Conservation (phyloP, 306 rosid species). For the Pyrus bretschneideri region DNA sequence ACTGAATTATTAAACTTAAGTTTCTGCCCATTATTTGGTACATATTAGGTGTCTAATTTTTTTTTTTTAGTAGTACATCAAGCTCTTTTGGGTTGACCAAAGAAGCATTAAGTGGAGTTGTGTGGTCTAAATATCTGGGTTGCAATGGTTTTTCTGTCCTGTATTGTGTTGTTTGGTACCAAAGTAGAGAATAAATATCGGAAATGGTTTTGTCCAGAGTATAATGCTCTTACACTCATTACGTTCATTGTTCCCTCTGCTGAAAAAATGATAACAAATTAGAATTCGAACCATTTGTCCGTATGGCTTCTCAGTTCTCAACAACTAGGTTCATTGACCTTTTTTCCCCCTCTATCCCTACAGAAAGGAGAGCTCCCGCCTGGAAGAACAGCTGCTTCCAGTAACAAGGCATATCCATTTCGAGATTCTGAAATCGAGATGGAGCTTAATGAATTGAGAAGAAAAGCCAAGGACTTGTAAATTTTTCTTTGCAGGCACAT, state of each 20-base stretch:
- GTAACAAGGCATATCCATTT: slow-evolving; percentile 47
- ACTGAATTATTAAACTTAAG: background rate
- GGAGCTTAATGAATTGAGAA: slow-evolving; percentile 78
- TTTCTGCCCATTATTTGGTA: background rate
- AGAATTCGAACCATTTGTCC: background rate
- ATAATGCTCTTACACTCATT: background rate
- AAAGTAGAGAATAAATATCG: background rate
- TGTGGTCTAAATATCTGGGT: background rate
- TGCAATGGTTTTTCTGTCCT: background rate
- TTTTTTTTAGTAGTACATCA: background rate
- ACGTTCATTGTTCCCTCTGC: background rate
- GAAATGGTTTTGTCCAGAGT: background rate
- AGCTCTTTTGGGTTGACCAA: background rate
- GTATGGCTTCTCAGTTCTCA: background rate
- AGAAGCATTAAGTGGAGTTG: background rate
- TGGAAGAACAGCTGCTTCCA: slow-evolving; percentile 52
- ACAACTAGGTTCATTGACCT: background rate
- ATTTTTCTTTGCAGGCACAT: background rate
- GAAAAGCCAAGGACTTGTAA: slow-evolving; percentile 59
- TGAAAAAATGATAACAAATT: background rate
- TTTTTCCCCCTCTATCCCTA: slow-evolving; percentile 1
- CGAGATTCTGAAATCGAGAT: slow-evolving; percentile 73
- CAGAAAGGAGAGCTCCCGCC: slow-evolving; percentile 97
- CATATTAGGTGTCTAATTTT: background rate
- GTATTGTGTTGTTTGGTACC: background rate